Base-by-base conservation (phyloP, 257 asterid species). In the Striga asiatica region DNA sequence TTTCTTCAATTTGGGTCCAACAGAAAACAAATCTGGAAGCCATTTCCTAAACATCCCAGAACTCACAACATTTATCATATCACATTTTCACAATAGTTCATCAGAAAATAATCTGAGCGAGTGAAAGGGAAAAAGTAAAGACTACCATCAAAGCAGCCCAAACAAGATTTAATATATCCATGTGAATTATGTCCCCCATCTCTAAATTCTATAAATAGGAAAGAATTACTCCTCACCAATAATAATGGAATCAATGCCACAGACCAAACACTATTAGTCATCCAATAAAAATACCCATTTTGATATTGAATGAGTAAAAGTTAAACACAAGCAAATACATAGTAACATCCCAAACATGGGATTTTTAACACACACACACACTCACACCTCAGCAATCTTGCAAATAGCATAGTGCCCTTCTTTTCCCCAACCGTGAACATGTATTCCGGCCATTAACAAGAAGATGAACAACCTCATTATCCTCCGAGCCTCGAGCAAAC, bases 351-450 rank as follows among this genome's bases (percentile, higher is more conserved):
- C 56, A 49, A 42, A 5, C 7, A 38, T 39, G 5, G 0, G 49
- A 31, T 58, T 6, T 19, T 27, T 5, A 18, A 45, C 51, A 35
- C 16, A 3, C 0, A 16, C 8, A 52, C 14, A 12, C 16, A 49
- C 32, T 12, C 32, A n/a, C 51, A 89, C 97, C 95, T 89, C 74
- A 49, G 97, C 96, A 52, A 89, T 79, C 77, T 81, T 81, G 81
- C 97, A 89, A 69, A 65, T 50, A 51, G 61, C 71, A 52, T 56
- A 75, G 61, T 89, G 97, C n/a, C 97, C 97, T 45, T 85, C 91
- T 62, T 79, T 81, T 28, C 97, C 97, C 97, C 96, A 89, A 48
- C 78, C 83, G 61, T 56, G 68, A 62, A 64, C 58, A 27, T 27
- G 32, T 21, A 24, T 38, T 25, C 83, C 78, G 59, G 75, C 13